Conservation (phyloP, 345 rosid species). For the Eucalyptus leucophloia region DNA sequence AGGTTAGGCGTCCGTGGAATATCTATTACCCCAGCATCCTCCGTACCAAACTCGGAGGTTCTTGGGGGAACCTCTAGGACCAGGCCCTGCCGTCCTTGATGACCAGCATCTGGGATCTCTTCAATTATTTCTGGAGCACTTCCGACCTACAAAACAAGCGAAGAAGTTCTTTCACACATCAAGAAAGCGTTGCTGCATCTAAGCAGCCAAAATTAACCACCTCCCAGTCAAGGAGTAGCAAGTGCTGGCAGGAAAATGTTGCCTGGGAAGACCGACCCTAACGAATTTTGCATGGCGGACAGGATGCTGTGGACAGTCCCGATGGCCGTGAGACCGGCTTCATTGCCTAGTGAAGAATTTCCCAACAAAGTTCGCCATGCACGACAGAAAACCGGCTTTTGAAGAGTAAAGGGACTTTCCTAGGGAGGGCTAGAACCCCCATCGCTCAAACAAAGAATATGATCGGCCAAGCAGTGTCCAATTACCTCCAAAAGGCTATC, state of each 20-base stretch:
- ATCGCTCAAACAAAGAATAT: not conserved
- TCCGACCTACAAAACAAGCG: slow-evolving; percentile 22
- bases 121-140: slow-evolving; percentile 53
- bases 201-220: not conserved
- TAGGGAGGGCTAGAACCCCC: not conserved
- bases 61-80: slow-evolving; percentile 31
- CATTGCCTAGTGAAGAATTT: not conserved
- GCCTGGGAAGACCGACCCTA: not conserved
- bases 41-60: slow-evolving; percentile 20
- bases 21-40: slow-evolving; percentile 22
- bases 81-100: slow-evolving; percentile 13
- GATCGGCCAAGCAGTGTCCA: not conserved
- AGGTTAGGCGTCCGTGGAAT: slow-evolving; percentile 41
- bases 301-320: not conserved
- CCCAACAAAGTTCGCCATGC: not conserved
- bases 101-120: slow-evolving; percentile 19
- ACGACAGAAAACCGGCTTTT: not conserved
- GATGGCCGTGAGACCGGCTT: not conserved
- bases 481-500: not conserved
- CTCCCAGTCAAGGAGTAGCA: not conserved
- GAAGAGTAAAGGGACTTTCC: not conserved
- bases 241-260: not conserved
- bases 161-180: not conserved
- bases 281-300: not conserved
- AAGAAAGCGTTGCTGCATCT: not conserved